A percentile compares a stretch with the other conserved stretches of the same genome.
Evolutionary conservation across 2,329 filamentous ascomycete genomes (phyloP).

Genomic region (Xylariaceae sp.): DNA sequence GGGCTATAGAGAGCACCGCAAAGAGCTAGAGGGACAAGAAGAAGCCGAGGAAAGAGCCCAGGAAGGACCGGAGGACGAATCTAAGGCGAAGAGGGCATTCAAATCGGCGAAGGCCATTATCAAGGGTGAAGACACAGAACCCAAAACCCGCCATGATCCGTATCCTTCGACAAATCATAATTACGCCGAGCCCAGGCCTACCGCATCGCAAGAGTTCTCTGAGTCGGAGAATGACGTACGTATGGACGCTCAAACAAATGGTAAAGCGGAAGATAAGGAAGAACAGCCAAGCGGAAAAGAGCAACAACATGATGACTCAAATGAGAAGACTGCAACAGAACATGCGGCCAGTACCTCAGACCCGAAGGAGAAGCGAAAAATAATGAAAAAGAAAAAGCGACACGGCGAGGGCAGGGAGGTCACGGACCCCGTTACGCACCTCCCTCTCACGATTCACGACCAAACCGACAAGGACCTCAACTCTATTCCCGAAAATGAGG

Average conservation of each 20-base stretch:
- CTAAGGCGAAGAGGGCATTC: slow-evolving; percentile 33
- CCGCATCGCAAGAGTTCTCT: slow-evolving; percentile 19
- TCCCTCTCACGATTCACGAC: slow-evolving; percentile 65
- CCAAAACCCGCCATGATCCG: slow-evolving; percentile 29
- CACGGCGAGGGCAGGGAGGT: slow-evolving; percentile 56
- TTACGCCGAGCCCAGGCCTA: slow-evolving; percentile 16
- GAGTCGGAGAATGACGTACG: slow-evolving; percentile 9
- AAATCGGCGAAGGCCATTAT: slow-evolving; percentile 35
- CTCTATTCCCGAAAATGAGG: slow-evolving; percentile 33
- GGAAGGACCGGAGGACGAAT: slow-evolving; percentile 33
- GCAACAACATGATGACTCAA: slow-evolving; percentile 10
- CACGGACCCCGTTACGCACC: slow-evolving; percentile 69
- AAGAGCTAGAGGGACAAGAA: slow-evolving; percentile 39
- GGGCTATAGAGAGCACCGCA: slow-evolving; percentile 44
- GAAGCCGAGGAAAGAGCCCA: slow-evolving; percentile 32
- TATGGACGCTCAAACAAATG: slow-evolving; percentile 11
- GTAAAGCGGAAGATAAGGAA: slow-evolving; percentile 1
- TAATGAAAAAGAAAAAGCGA: slow-evolving; percentile 42
- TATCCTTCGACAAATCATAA: slow-evolving; percentile 36
- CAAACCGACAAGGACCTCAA: slow-evolving; percentile 60
- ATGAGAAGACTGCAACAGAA: slow-evolving; percentile 33
- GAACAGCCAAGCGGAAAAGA: slow-evolving; percentile 8
- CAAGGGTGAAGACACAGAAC: slow-evolving; percentile 29
- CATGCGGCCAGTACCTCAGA: slow-evolving; percentile 36
- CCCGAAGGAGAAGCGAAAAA: slow-evolving; percentile 45